Percentiles rank a stretch among this genome's conserved stretches.
Evolutionary conservation across 1,139 yeast species (phyloP).

Genomic region (Taphrina deformans): DNA sequence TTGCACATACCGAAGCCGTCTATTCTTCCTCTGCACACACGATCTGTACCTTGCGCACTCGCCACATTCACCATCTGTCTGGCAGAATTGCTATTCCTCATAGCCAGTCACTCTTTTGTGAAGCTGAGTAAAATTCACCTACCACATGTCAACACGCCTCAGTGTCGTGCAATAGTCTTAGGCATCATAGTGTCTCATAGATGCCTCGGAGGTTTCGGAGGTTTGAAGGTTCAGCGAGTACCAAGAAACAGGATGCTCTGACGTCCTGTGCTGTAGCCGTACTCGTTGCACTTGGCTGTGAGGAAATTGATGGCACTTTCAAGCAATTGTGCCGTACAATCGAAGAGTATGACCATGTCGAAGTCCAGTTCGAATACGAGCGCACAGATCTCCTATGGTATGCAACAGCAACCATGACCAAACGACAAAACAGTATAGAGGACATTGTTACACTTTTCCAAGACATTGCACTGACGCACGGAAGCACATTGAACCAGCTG

Average conservation of each 20-base stretch:
- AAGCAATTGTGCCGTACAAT: not conserved
- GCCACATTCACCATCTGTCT: no score
- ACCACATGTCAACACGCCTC: no score
- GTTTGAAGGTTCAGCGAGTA: no score
- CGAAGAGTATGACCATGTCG: not conserved
- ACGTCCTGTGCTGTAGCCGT: not conserved
- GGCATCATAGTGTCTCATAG: no score
- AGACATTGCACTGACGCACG: not conserved
- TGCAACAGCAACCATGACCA: not conserved
- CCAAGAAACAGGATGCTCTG: not conserved
- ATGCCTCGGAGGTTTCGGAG: no score
- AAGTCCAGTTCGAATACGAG: not conserved
- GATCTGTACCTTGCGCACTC: no score
- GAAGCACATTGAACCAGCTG: not conserved
- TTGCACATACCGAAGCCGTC: not conserved
- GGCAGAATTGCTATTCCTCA: no score
- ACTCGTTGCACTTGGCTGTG: not conserved
- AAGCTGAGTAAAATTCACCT: no score
- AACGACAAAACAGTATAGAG: not conserved
- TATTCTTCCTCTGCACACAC: no score
- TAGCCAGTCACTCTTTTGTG: no score
- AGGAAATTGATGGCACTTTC: not conserved
- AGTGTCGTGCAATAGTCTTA: no score
- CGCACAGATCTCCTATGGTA: not conserved
- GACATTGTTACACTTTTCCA: not conserved